Percentiles rank a stretch among this genome's conserved stretches.
Evolutionary conservation across 768 basidiomycete genomes (phyloP).

Genomic region (Rhizopogon vinicolor): DNA sequence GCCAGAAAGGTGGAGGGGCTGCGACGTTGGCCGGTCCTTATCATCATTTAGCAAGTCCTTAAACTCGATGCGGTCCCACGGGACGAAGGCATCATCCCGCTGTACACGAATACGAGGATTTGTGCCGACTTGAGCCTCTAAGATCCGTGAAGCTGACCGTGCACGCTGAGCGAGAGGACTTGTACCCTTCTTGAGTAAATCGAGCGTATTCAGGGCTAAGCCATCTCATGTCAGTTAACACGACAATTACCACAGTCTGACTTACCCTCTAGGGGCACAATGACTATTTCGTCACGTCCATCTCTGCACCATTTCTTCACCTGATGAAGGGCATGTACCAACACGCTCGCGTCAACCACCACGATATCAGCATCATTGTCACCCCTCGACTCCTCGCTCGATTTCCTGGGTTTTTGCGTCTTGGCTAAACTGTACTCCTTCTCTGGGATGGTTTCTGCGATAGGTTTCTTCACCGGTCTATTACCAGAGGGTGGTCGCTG

Average conservation of each 20-base stretch:
- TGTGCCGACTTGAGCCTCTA: constrained; percentile 83
- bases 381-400: constrained; percentile 22
- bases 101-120: constrained; percentile 81
- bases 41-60: constrained; percentile 28
- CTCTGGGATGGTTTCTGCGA: constrained; percentile 9
- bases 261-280: constrained; percentile 87
- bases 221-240: constrained; percentile 6
- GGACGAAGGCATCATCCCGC: constrained; percentile 76
- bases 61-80: constrained; percentile 72
- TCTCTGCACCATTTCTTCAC: constrained; percentile 82
- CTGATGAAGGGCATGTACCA: constrained; percentile 71
- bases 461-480: constrained; percentile 20
- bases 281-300: constrained; percentile 70
- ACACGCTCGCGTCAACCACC: constrained; percentile 77
- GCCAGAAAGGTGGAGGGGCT: constrained; percentile 22
- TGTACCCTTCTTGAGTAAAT: constrained; percentile 89
- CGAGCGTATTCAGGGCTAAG: constrained; percentile 84
- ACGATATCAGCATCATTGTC: constrained; percentile 70
- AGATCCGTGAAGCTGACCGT: constrained; percentile 80
- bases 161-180: constrained; percentile 76
- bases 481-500: constrained; percentile 15
- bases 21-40: constrained; percentile 19
- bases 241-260: constrained; percentile 1
- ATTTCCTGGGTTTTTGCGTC: constrained; percentile 13
- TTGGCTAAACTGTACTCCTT: constrained; percentile 17